These are phyloP conservation scores for Mycena kentingensis DNA, from an alignment of 768 basidiomycete species.

Conservation along the genomic window DNA sequence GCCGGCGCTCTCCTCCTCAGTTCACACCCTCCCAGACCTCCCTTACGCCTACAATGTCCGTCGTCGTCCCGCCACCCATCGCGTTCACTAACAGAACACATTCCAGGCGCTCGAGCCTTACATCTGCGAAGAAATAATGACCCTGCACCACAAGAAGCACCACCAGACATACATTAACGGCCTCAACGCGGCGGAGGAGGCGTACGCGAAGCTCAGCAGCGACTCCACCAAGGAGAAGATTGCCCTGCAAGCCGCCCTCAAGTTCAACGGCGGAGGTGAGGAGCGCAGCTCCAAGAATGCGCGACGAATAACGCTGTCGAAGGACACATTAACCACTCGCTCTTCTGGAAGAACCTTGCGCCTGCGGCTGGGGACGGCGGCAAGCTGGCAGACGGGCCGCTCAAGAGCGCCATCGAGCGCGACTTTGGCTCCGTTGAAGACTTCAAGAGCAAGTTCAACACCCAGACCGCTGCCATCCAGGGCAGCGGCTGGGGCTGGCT, in stretches of 20 bases:
- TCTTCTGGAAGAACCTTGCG: slow-evolving; percentile 98
- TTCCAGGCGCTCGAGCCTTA: slow-evolving; percentile 80
- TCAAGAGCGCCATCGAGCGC: slow-evolving; percentile 74
- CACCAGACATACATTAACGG: slow-evolving; percentile 94
- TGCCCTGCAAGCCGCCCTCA: slow-evolving; percentile 85
- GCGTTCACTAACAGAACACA: slow-evolving; percentile 24
- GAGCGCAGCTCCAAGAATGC: neutral
- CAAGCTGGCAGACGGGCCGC: slow-evolving; percentile 59
- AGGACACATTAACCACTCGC: slow-evolving; percentile 93
- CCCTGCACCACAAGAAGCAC: slow-evolving; percentile 88
- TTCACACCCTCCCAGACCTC: slow-evolving; percentile 78
- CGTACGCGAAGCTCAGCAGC: slow-evolving; percentile 53
- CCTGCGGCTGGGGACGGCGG: slow-evolving; percentile 68
- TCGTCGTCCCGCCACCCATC: slow-evolving; percentile 2
- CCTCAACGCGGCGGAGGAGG: slow-evolving; percentile 88
- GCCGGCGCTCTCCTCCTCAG: slow-evolving; percentile 41
- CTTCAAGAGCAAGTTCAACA: slow-evolving; percentile 85
- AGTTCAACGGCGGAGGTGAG: slow-evolving; percentile 94
- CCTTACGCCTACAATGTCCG: slow-evolving; percentile 80
- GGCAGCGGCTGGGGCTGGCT: slow-evolving; percentile 99
- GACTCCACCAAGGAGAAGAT: slow-evolving; percentile 66
- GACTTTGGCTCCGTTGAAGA: slow-evolving; percentile 88
- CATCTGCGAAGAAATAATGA: slow-evolving; percentile 93
- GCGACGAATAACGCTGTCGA: neutral
- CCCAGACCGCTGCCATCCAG: slow-evolving; percentile 88